Conservation (phyloP, 2,329 filamentous ascomycete species). For the Cladorrhinum sp. region DNA sequence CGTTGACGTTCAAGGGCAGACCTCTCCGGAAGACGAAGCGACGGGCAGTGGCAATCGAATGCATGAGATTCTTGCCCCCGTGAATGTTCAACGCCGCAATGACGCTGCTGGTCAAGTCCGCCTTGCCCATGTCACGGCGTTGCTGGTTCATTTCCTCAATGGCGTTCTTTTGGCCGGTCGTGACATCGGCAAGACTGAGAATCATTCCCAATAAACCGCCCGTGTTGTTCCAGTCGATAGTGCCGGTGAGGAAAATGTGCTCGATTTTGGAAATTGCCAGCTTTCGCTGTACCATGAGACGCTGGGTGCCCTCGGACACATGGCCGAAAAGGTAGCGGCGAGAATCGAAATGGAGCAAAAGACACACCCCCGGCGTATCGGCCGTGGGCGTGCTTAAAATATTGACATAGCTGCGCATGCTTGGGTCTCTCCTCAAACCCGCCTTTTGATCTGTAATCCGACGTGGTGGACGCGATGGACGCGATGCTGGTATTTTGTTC, state of each 20-base stretch:
- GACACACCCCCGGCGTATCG: slow-evolving; percentile 77
- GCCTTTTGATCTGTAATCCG: too few relatives aligned
- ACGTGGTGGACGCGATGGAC: neutral
- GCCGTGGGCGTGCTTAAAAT: slow-evolving; percentile 78
- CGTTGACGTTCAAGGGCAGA: slow-evolving; percentile 67
- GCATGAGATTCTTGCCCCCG: slow-evolving; percentile 74
- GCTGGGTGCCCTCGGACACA: slow-evolving; percentile 79
- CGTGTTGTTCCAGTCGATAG: slow-evolving; percentile 68
- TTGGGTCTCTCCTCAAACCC: too few relatives aligned
- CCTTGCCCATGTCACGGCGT: slow-evolving; percentile 39
- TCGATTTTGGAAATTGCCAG: slow-evolving; percentile 62
- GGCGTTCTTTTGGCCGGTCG: slow-evolving; percentile 46
- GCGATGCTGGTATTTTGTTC: neutral
- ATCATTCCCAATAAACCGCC: slow-evolving; percentile 85
- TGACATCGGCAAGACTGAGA: slow-evolving; percentile 73
- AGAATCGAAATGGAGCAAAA: slow-evolving; percentile 76
- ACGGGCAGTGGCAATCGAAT: slow-evolving; percentile 77
- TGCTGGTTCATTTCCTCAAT: slow-evolving; percentile 39
- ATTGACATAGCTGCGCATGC: slow-evolving; percentile 73
- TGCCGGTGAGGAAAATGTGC: slow-evolving; percentile 80
- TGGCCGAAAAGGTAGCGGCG: slow-evolving; percentile 84
- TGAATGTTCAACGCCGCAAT: slow-evolving; percentile 48
- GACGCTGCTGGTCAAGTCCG: slow-evolving; percentile 10
- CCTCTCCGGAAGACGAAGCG: slow-evolving; percentile 84
- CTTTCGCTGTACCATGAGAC: slow-evolving; percentile 67